phyloP scores from a whole-genome alignment of 1,139 yeast species.

The Geotrichum reessii region DNA sequence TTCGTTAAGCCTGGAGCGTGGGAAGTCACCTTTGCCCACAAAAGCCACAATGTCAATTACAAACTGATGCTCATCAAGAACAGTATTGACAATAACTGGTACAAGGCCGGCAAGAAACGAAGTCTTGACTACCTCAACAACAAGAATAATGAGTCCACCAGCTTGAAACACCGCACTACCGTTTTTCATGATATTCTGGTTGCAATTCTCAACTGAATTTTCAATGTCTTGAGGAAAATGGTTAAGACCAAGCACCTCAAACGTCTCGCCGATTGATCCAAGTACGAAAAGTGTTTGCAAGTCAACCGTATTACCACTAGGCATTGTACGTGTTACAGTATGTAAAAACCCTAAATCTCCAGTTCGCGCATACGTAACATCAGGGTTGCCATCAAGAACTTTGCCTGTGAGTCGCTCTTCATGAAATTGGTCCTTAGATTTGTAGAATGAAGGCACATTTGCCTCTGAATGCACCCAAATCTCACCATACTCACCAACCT shows the following conservation, averaged over 20 bases:
- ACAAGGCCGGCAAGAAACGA: constrained; percentile 59
- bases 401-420: constrained; percentile 51
- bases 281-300: constrained; percentile 79
- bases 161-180: constrained; percentile 72
- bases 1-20: constrained; percentile 64
- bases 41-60: constrained; percentile 84
- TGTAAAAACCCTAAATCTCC: constrained; percentile 94
- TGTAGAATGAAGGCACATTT: constrained; percentile 58
- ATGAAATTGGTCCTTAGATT: constrained; percentile 43
- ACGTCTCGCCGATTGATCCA: constrained; percentile 81
- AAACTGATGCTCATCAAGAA: constrained; percentile 75
- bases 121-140: constrained; percentile 58
- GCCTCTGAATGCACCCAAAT: constrained; percentile 95
- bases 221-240: constrained; percentile 88
- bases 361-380: constrained; percentile 68
- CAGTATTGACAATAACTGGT: constrained; percentile 73
- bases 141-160: constrained; percentile 73
- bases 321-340: constrained; percentile 46
- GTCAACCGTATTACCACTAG: constrained; percentile 44
- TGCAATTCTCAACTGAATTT: constrained; percentile 62
- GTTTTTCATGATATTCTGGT: constrained; percentile 51
- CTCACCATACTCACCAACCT: constrained; percentile 94
- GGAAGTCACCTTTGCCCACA: constrained; percentile 58
- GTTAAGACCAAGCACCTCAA: constrained; percentile 85
- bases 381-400: constrained; percentile 57